Evolutionary conservation across 1,284 basidiomycete species (phyloP).

Genomic region (Schizophyllum amplum): DNA sequence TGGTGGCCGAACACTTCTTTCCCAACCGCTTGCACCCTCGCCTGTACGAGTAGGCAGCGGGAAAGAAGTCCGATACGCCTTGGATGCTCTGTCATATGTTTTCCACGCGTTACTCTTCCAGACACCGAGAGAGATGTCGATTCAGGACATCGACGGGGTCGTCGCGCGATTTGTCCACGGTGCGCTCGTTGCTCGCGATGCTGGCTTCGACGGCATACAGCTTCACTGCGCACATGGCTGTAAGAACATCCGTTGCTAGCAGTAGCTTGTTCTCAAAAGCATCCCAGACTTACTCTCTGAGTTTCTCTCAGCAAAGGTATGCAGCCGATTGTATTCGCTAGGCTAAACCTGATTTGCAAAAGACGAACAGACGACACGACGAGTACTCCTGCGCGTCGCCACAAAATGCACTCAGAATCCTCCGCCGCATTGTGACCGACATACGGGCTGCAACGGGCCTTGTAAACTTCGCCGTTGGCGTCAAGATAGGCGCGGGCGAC

Average conservation of each 20-base stretch:
- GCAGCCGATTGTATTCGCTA: too few species aligned
- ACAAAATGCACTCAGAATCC: conserved; percentile 46
- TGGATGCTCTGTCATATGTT: conserved; percentile 26
- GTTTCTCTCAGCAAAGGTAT: conserved; percentile 75
- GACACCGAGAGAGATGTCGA: conserved; percentile 53
- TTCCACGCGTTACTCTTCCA: conserved; percentile 54
- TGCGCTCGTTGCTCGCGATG: conserved; percentile 54
- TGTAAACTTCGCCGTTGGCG: conserved; percentile 61
- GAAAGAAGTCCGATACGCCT: conserved; percentile 16
- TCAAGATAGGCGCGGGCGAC: conserved; percentile 88
- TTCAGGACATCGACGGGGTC: conserved; percentile 52
- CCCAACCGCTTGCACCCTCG: conserved; percentile 69
- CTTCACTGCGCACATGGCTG: conserved; percentile 88
- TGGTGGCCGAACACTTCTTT: conserved; percentile 56
- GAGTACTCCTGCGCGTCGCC: conserved; percentile 40
- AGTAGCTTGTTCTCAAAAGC: conserved; percentile 1
- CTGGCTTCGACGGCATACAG: conserved; percentile 88
- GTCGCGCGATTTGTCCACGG: conserved; percentile 65
- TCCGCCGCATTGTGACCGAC: conserved; percentile 54
- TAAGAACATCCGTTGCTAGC: conserved; percentile 27
- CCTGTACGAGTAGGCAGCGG: conserved; percentile 46
- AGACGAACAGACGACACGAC: conserved; percentile 69
- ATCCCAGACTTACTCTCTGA: conserved; percentile 73
- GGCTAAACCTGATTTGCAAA: too few species aligned
- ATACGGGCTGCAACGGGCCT: conserved; percentile 52